Base-by-base conservation (phyloP, 2,329 filamentous ascomycete genomes). In the Leptoxyphium fumago region DNA sequence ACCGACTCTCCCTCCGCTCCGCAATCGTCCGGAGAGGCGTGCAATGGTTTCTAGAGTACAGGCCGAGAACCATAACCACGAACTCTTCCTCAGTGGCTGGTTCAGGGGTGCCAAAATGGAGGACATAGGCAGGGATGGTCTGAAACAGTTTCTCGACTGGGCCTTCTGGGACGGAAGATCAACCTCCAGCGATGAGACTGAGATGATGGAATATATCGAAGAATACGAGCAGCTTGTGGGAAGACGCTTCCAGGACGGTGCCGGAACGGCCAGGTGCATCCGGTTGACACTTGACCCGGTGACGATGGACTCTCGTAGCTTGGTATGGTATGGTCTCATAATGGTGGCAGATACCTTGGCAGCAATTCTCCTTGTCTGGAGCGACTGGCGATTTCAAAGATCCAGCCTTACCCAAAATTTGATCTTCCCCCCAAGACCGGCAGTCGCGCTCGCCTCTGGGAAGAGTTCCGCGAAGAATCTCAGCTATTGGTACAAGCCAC, bases 121-220 rank as follows among this genome's bases (percentile, higher is more conserved):
- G 14, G 75, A 80, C 29, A 75, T 85, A 44, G 67, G 71, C 39
- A 65, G 72, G n/a, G 78, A 83, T n/a, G 82, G 84, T 52, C 61
- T 84, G 43, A 71, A 69, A 50, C 76, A 82, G 48, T 84, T 82
- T 51, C 59, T 82, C 17, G 65, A 73, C 8, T 85, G 81, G 81
- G 78, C 75, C 1, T 77, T 84, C 53, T 74, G 54, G 50, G 57
- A 61, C 73, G 82, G 39, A 77, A 82, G 56, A 61, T 82, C 42
- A 68, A 68, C 51, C 72, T 74, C 82, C 52, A 71, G 80, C 46
- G 77, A 80, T 48, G 63, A 64, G 9, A 65, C 62, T 9, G 61
- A 68, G 3, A 57, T 59, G 40, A 61, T 64, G 10, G 69, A 71
- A 18, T 72, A 77, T 58, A 54, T 80, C 39, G 70, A 78, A 32